Evolutionary conservation across 495 filamentous ascomycete species (phyloP).

Genomic region (Sphaerosporella brunnea): DNA sequence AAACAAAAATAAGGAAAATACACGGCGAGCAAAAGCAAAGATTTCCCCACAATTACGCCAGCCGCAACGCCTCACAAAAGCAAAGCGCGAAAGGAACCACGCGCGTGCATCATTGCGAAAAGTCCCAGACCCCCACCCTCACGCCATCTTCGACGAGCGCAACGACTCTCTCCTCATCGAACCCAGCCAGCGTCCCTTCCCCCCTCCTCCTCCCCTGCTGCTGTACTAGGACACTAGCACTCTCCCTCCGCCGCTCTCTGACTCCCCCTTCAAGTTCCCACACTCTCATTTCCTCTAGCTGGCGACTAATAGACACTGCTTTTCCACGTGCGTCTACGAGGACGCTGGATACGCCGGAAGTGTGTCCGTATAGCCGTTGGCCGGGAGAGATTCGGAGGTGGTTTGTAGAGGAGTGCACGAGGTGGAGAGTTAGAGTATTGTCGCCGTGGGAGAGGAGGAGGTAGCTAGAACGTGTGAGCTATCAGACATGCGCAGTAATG

Average conservation of each 20-base stretch:
- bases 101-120: conserved; percentile 31
- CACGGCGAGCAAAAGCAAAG: too few species aligned
- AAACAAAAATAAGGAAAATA: too few species aligned
- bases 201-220: conserved; percentile 10
- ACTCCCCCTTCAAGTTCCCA: conserved; percentile 82
- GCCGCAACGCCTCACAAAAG: not conserved
- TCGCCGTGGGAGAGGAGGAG: conserved; percentile 74
- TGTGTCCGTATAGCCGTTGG: conserved; percentile 80
- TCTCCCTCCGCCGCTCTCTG: conserved; percentile 18
- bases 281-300: conserved; percentile 72
- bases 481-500: conserved; percentile 4
- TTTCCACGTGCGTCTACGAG: conserved; percentile 76
- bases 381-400: conserved; percentile 54
- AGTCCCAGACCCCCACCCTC: conserved; percentile 70
- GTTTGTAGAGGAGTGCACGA: conserved; percentile 55
- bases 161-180: conserved; percentile 86
- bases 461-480: conserved; percentile 39
- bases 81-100: not conserved
- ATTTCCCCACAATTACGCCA: not conserved
- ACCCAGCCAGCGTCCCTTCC: conserved; percentile 56
- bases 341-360: conserved; percentile 70
- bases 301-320: conserved; percentile 68
- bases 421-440: conserved; percentile 77
- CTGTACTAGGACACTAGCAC: conserved; percentile 16
- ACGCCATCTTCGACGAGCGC: conserved; percentile 45